Base-by-base conservation (phyloP, 2,329 filamentous ascomycete species). In the Rhinocladiella similis region DNA sequence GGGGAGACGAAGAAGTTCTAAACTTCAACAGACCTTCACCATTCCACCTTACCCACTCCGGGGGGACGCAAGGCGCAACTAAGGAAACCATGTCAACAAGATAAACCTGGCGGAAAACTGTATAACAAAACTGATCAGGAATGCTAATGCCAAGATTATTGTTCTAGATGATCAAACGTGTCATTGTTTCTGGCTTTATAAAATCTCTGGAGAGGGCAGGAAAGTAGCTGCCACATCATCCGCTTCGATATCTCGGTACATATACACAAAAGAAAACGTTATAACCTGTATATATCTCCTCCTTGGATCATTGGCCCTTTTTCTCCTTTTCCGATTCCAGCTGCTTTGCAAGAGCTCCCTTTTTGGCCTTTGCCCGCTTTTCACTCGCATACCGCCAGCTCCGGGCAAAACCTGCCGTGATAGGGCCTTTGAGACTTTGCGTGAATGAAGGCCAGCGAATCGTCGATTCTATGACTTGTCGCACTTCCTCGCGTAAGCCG, bases 381-480 rank as follows among this genome's bases (percentile, higher is more conserved):
- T 97, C 94, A 42, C 81, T 78, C 53, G 95, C 67, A 70, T 99
- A 99, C 60, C 86, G 83, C 77, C 83, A 81, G 5, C 87, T 87
- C 66, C 86, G 83, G 5, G 77, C 69, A 14, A 89, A 70, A 0
- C 94, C 95, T 0, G 89, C 86, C 2, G 91, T 97, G 43, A 97
- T 72, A 1, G 89, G 71, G 1, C 91, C 87, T 75, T 99, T 99
- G 60, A 93, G 70, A 52, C 86, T 94, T 73, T 99, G 93, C 4
- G 86, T 86, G 2, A 90, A 91, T 67, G 91, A 94, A 0, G 94
- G 92, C 94, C 94, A 97, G 54, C 85, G 83, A 66, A 97, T 90
- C 0, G 95, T 97, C 69, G 89, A 88, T 68, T 86, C 88, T 68
- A 99, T 92, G 39, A 91, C 88, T 36, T 81, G 79, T 33, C 86